phyloP scores from a whole-genome alignment of 441 rosid species.

The Gossypium gossypioides region DNA sequence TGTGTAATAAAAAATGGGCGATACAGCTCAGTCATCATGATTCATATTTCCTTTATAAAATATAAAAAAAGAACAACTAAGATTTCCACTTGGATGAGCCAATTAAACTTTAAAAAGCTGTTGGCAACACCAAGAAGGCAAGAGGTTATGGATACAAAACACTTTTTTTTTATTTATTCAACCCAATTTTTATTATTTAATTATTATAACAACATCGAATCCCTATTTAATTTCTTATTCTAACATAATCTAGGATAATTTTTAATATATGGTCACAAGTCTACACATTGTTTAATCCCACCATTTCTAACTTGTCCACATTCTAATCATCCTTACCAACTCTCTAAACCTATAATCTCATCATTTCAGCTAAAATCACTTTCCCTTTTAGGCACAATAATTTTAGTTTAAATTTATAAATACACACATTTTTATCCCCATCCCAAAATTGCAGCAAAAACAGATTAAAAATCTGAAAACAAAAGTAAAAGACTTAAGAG shows the following conservation, averaged over 20 bases:
- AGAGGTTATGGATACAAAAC: conserved; percentile 13
- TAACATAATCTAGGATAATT: neutral
- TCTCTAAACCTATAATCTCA: neutral
- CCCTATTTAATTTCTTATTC: conserved; percentile 21
- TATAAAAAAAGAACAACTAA: conserved; percentile 25
- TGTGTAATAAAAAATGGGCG: neutral
- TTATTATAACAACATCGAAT: neutral
- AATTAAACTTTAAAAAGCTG: conserved; percentile 22
- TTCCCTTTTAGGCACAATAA: neutral
- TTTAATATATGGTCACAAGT: conserved; percentile 2
- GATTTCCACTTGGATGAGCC: conserved; percentile 29
- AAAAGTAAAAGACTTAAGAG: neutral
- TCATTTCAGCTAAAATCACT: neutral
- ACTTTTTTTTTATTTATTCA: conserved; percentile 10
- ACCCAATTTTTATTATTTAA: neutral
- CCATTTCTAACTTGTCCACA: conserved; percentile 9
- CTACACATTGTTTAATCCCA: neutral
- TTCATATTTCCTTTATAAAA: conserved; percentile 10
- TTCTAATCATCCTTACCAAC: conserved; percentile 25
- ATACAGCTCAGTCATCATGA: conserved; percentile 16
- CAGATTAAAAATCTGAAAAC: neutral
- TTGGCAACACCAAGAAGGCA: conserved; percentile 20
- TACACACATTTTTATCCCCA: neutral
- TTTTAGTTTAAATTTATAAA: neutral
- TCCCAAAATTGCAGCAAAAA: too few relatives aligned